These are phyloP conservation scores for Hordeum pubiflorum DNA, from an alignment of 202 grass and related monocot species.

Conservation along the genomic window DNA sequence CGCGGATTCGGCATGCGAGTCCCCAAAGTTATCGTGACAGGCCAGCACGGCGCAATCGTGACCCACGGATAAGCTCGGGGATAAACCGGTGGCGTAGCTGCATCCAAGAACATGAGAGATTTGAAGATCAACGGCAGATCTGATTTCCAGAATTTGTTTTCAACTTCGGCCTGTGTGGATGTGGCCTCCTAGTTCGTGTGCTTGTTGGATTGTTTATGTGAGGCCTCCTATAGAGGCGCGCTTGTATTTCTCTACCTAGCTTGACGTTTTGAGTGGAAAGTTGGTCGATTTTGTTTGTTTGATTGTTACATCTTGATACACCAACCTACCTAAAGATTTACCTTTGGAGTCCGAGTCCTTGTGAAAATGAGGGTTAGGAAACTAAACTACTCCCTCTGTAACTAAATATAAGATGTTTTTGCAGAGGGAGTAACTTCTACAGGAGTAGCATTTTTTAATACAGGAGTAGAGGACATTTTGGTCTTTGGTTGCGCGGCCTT, in stretches of 20 bases:
- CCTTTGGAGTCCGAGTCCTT: background rate
- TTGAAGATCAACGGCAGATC: background rate
- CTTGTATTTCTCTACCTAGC: conserved; percentile 11
- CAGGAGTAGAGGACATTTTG: too few species aligned
- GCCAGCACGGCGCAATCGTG: background rate
- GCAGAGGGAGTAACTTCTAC: too few species aligned
- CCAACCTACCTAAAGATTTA: background rate
- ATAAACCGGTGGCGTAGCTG: background rate
- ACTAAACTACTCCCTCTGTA: too few species aligned
- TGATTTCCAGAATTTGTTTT: background rate
- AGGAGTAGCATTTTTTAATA: too few species aligned
- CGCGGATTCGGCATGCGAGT: conserved; percentile 67
- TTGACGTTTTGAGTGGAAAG: background rate
- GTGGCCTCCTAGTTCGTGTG: background rate
- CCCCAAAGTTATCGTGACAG: conserved; percentile 36
- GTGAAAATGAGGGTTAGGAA: background rate
- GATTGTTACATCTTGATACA: background rate
- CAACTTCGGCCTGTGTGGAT: background rate
- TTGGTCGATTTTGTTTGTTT: background rate
- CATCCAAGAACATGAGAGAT: background rate
- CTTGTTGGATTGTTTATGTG: background rate
- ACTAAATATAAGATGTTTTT: too few species aligned
- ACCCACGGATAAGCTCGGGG: background rate
- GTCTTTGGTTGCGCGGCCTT: too few species aligned
- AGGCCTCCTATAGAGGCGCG: background rate